Evolutionary conservation across 441 rosid species (phyloP).

Genomic region (Heliophila coronopifolia): DNA sequence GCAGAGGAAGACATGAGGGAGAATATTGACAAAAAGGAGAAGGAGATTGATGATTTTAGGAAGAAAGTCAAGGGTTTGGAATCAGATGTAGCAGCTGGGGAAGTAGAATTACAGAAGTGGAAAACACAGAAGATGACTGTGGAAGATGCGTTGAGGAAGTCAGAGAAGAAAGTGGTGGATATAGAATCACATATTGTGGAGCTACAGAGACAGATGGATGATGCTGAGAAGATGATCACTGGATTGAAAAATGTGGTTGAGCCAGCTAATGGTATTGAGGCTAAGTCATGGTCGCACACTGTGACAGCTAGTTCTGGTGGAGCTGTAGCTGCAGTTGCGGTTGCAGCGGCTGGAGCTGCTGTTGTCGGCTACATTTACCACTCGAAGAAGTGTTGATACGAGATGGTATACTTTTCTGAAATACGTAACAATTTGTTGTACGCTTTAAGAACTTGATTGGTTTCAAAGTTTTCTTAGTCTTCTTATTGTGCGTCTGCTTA

Average conservation of each 20-base stretch:
- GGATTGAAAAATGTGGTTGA: constrained; percentile 39
- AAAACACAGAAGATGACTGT: constrained; percentile 30
- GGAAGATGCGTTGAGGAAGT: constrained; percentile 31
- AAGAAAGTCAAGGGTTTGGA: constrained; percentile 41
- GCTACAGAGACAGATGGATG: constrained; percentile 39
- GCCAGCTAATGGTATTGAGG: constrained; percentile 34
- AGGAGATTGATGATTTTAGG: constrained; percentile 32
- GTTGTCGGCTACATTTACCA: constrained; percentile 41
- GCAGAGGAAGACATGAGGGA: constrained; percentile 61
- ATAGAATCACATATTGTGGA: constrained; percentile 39
- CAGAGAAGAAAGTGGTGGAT: constrained; percentile 35
- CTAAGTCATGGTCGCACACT: constrained; percentile 24
- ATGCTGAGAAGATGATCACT: constrained; percentile 37
- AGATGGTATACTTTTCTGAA: constrained; percentile 17
- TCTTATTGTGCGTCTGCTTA: constrained; percentile 17
- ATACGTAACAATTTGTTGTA: constrained; percentile 3
- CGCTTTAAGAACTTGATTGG: constrained; percentile 13
- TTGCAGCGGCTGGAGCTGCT: constrained; percentile 38
- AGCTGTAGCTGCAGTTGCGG: constrained; percentile 43
- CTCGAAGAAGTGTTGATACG: constrained; percentile 33
- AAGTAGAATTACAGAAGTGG: constrained; percentile 33
- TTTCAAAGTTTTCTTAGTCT: constrained; percentile 5
- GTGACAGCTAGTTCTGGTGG: constrained; percentile 42
- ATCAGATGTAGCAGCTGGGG: constrained; percentile 19
- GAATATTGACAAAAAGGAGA: constrained; percentile 45